Conservation (phyloP, 2,329 filamentous ascomycete genomes). For the Cyphellophora europaea region DNA sequence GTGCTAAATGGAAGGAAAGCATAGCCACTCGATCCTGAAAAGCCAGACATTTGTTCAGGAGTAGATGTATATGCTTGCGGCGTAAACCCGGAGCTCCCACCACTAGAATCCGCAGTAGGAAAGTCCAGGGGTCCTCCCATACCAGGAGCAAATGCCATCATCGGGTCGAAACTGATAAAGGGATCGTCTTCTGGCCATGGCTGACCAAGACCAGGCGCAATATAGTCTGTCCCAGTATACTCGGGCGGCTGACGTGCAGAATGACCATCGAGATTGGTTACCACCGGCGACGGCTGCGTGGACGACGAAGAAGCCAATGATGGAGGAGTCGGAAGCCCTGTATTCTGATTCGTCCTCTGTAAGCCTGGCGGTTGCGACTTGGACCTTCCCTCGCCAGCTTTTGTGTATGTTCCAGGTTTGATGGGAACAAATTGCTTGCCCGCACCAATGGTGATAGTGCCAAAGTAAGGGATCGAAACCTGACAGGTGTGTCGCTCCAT, state of each 20-base stretch:
- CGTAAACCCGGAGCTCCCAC: constrained; percentile 8
- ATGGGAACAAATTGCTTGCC: constrained; percentile 24
- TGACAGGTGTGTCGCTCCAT: constrained; percentile 22
- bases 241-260: constrained; percentile 4
- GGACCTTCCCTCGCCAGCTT: neutral
- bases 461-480: constrained; percentile 37
- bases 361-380: neutral
- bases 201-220: constrained; percentile 11
- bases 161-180: constrained; percentile 19
- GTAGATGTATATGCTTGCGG: constrained; percentile 6
- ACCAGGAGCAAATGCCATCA: constrained; percentile 17
- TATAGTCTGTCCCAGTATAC: constrained; percentile 10
- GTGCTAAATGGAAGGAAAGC: constrained; percentile 10
- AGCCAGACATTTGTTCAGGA: neutral
- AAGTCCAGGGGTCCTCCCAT: constrained; percentile 8
- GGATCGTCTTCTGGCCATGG: constrained; percentile 15
- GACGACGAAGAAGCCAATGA: constrained; percentile 10
- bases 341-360: constrained; percentile 5
- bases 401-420: constrained; percentile 13
- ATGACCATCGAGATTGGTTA: constrained; percentile 9
- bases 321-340: constrained; percentile 18
- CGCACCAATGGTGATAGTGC: constrained; percentile 30
- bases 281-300: constrained; percentile 15
- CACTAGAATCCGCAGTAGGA: constrained; percentile 7
- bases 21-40: neutral